Percentiles rank a stretch among this genome's conserved stretches.
Conservation (phyloP, 805 yeast species). For the Teunomyces cretensis region DNA sequence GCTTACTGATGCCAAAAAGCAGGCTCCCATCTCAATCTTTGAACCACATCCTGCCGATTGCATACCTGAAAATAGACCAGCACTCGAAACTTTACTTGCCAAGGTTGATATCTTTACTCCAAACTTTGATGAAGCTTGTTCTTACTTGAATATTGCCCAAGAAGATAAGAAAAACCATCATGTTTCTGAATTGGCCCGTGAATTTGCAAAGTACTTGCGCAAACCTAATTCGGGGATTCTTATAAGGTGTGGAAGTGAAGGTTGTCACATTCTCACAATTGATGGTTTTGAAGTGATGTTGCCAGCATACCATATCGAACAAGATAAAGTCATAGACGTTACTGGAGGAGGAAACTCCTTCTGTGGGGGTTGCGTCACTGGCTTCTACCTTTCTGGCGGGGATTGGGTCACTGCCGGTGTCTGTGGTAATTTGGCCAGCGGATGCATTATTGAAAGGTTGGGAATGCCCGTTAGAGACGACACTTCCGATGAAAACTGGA, state of each 20-base stretch:
- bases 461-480: constrained; percentile 59
- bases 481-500: constrained; percentile 51
- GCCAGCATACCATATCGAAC: constrained; percentile 70
- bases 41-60: constrained; percentile 88
- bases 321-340: constrained; percentile 37
- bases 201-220: constrained; percentile 42
- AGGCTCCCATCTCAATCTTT: constrained; percentile 58
- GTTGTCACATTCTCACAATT: constrained; percentile 52
- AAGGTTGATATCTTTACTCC: constrained; percentile 70
- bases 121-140: constrained; percentile 79
- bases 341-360: constrained; percentile 48
- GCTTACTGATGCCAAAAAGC: constrained; percentile 16
- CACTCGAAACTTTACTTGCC: constrained; percentile 37
- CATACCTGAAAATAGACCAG: constrained; percentile 40
- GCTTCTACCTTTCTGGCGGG: constrained; percentile 47
- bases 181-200: constrained; percentile 29
- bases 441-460: constrained; percentile 74
- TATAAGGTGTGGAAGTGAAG: constrained; percentile 73
- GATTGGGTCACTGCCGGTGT: constrained; percentile 56
- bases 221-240: constrained; percentile 50
- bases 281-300: constrained; percentile 41
- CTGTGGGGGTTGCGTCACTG: constrained; percentile 51
- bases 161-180: background rate
- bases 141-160: constrained; percentile 37
- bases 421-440: constrained; percentile 77